Evolutionary conservation across 768 basidiomycete genomes (phyloP), one percentile per base, ranked within the genome.

Genomic region (Psilocybe cyanescens): DNA sequence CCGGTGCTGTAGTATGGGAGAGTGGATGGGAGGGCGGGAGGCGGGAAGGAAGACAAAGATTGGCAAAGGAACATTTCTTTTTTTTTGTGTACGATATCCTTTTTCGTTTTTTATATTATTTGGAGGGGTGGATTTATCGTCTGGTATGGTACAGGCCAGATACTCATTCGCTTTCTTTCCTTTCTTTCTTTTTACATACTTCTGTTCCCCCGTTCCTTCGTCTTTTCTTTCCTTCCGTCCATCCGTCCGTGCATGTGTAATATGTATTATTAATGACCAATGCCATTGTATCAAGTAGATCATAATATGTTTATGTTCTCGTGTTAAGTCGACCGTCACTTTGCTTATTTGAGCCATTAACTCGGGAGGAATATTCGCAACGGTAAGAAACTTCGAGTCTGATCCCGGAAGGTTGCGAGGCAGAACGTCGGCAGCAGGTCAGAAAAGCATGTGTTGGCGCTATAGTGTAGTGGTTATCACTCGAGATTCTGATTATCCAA

Each of bases 1-100:
- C 33, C 11, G 33, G 33, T 35, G 33, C 33, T 7, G 33, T 6
- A 35, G 11, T 1, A 35, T 35, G 33, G 11, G 33, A 35, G 33
- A 35, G 6, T 11, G 11, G 11, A 11, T 7, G 33, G 33, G 33
- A 35, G 11, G 33, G 33, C 11, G 24, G 33, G 33, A 7, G 33
- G 33, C 33, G 33, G 33, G 33, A 35, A 35, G 33, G 33, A 35
- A 35, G 33, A 35, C 7, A 35, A 35, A 35, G 41, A 16, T 8
- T 11, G 14, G 41, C n/a, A 44, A n/a, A 44, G 41, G 41, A 44
- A 44, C 80, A n/a, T n/a, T 44, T 44, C 24, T n/a, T 44, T 44
- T 44, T 16, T 44, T 44, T 16, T n/a, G 41, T 44, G 41, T 44
- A 44, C n/a, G 8, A 12, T 44, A 44, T n/a, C 41, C 4, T n/a